phyloP scores from a whole-genome alignment of 2,329 filamentous ascomycete species.

The Colletotrichum somersetense region DNA sequence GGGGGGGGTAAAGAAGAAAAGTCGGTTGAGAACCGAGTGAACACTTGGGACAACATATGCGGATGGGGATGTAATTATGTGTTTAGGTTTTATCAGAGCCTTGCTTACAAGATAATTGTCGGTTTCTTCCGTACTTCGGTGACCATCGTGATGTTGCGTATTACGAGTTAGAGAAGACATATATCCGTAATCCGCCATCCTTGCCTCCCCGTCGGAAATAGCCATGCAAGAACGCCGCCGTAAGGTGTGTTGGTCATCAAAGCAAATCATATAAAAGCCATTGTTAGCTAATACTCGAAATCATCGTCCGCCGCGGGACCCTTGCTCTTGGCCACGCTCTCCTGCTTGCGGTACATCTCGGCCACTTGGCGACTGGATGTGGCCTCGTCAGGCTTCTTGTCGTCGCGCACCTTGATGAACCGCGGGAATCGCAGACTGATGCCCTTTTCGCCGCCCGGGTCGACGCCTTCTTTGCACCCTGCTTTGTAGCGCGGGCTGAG shows the following conservation, averaged over 20 bases:
- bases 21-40: not conserved
- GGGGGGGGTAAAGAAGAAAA: not conserved
- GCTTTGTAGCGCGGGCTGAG: slow-evolving; percentile 94
- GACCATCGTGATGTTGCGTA: not conserved
- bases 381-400: slow-evolving; percentile 95
- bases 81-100: not conserved
- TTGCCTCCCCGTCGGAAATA: not conserved
- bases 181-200: not conserved
- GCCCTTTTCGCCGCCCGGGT: slow-evolving; percentile 77
- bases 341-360: slow-evolving; percentile 97
- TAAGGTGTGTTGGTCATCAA: not conserved
- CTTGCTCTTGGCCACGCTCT: slow-evolving; percentile 88
- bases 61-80: not conserved
- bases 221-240: slow-evolving; percentile 27
- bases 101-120: not conserved
- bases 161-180: not conserved
- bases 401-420: slow-evolving; percentile 91
- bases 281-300: slow-evolving; percentile 83
- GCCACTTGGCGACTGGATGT: slow-evolving; percentile 87
- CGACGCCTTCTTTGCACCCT: slow-evolving; percentile 84
- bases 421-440: slow-evolving; percentile 92
- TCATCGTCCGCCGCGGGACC: slow-evolving; percentile 92
- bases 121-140: not conserved
- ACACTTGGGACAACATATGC: not conserved
- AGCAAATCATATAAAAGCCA: not conserved